phyloP scores from a whole-genome alignment of 2,329 filamentous ascomycete genomes.

The Immersiporthe knoxdaviesiana region DNA sequence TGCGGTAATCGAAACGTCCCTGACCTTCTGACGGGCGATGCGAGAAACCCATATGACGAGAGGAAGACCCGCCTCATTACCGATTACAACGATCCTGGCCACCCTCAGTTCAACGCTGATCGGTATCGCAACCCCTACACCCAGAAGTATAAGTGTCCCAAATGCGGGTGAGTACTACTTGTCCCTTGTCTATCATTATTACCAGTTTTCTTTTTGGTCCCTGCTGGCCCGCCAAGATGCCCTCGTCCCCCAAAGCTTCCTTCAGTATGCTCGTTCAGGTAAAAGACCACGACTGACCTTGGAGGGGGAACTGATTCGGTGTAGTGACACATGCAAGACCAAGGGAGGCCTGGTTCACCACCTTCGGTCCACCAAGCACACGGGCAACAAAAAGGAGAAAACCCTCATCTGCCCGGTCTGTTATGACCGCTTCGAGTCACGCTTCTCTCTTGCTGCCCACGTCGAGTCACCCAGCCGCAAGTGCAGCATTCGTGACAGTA shows the following conservation, averaged over 20 bases:
- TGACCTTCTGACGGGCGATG: constrained; percentile 24
- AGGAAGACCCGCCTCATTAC: constrained; percentile 9
- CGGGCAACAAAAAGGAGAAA: constrained; percentile 27
- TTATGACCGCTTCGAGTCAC: constrained; percentile 43
- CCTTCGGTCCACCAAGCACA: constrained; percentile 49
- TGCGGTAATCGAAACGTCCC: constrained; percentile 29
- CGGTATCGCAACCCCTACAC: constrained; percentile 50
- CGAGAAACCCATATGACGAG: constrained; percentile 32
- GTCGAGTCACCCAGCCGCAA: constrained; percentile 47
- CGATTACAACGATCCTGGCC: constrained; percentile 47
- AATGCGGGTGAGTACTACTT: constrained; percentile 54
- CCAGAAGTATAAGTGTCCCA: constrained; percentile 57
- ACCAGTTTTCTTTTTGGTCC: too few relatives aligned
- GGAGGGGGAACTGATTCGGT: neutral
- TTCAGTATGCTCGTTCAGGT: neutral
- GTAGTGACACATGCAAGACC: constrained; percentile 47
- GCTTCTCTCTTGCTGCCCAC: constrained; percentile 51
- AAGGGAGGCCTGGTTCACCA: constrained; percentile 44
- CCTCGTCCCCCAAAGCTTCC: neutral
- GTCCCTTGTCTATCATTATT: neutral
- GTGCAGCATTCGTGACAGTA: constrained; percentile 49
- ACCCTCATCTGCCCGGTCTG: constrained; percentile 52
- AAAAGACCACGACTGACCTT: constrained; percentile 25
- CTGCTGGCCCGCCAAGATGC: too few relatives aligned
- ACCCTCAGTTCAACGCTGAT: constrained; percentile 50